phyloP scores from a whole-genome alignment of 192 early-diverging fungal genomes.

The Umbelopsis sp. region DNA sequence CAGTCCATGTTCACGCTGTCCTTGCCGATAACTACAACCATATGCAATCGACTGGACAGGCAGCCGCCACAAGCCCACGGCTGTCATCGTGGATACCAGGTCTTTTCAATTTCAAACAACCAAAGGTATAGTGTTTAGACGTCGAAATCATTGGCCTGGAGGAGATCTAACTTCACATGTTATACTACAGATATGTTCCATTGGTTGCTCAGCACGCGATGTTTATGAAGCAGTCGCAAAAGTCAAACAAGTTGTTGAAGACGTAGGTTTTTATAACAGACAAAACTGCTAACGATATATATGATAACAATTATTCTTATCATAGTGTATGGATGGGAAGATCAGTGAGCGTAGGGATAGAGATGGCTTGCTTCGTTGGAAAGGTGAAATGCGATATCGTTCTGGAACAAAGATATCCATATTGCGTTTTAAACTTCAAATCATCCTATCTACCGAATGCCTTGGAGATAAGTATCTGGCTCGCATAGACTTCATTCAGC shows the following conservation, averaged over 20 bases:
- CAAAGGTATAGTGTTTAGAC: conserved; percentile 20
- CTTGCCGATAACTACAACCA: background rate
- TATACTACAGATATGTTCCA: conserved; percentile 7
- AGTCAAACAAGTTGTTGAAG: conserved; percentile 26
- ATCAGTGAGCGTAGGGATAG: conserved; percentile 27
- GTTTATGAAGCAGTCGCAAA: conserved; percentile 31
- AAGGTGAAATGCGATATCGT: conserved; percentile 30
- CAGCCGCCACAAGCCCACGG: conserved; percentile 18
- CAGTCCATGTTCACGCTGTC: background rate
- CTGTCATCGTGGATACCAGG: conserved; percentile 33
- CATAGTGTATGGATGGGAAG: conserved; percentile 29
- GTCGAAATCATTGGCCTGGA: background rate
- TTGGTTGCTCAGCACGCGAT: conserved; percentile 17
- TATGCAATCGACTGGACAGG: background rate
- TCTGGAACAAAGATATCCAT: conserved; percentile 22
- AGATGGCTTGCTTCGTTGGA: conserved; percentile 28
- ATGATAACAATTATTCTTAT: background rate
- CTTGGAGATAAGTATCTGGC: background rate
- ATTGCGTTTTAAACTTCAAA: conserved; percentile 27
- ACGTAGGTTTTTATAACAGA: conserved; percentile 4
- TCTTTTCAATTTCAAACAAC: conserved; percentile 35
- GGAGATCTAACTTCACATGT: background rate
- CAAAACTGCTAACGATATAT: background rate
- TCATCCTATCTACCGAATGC: conserved; percentile 8
- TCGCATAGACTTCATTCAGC: conserved; percentile 32